Evolutionary conservation across 768 basidiomycete genomes (phyloP).

Genomic region (Crassisporium funariophilum): DNA sequence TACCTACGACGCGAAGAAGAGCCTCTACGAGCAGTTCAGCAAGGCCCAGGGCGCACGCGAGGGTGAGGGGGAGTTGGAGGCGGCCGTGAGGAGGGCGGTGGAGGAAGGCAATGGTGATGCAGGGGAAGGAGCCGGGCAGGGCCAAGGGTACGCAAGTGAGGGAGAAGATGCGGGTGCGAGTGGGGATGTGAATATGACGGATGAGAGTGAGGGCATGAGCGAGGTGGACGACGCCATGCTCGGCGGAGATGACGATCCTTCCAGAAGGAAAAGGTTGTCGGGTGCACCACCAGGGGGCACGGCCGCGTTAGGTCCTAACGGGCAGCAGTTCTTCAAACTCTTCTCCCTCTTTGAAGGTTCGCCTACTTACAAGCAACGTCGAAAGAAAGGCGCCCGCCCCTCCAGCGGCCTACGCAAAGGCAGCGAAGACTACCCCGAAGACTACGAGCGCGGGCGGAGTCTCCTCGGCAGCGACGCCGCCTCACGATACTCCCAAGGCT

Average conservation of each 20-base stretch:
- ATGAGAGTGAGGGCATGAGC: constrained; percentile 17
- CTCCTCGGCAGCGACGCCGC: constrained; percentile 10
- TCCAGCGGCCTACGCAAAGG: constrained; percentile 25
- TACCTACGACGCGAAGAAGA: constrained; percentile 82
- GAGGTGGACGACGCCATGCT: constrained; percentile 19
- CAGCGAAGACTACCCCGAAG: constrained; percentile 33
- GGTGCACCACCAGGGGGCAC: constrained; percentile 17
- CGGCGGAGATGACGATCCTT: constrained; percentile 11
- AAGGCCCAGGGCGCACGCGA: constrained; percentile 43
- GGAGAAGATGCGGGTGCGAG: constrained; percentile 6
- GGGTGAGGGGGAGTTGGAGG: constrained; percentile 42
- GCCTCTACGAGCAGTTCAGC: constrained; percentile 88
- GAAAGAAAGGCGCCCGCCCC: constrained; percentile 65
- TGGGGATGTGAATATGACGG: constrained; percentile 11
- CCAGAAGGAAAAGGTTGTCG: not conserved
- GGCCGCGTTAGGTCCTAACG: too few species aligned
- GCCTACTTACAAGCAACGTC: constrained; percentile 86
- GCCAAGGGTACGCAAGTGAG: constrained; percentile 13
- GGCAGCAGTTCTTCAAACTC: constrained; percentile 61
- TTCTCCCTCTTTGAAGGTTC: constrained; percentile 83
- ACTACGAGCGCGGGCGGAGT: constrained; percentile 29
- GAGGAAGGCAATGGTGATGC: constrained; percentile 27
- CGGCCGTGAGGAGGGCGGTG: constrained; percentile 33
- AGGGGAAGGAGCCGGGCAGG: constrained; percentile 25
- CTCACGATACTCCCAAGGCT: constrained; percentile 8